phyloP scores from a whole-genome alignment of 2,329 filamentous ascomycete species.

The Aureobasidium zeae region DNA sequence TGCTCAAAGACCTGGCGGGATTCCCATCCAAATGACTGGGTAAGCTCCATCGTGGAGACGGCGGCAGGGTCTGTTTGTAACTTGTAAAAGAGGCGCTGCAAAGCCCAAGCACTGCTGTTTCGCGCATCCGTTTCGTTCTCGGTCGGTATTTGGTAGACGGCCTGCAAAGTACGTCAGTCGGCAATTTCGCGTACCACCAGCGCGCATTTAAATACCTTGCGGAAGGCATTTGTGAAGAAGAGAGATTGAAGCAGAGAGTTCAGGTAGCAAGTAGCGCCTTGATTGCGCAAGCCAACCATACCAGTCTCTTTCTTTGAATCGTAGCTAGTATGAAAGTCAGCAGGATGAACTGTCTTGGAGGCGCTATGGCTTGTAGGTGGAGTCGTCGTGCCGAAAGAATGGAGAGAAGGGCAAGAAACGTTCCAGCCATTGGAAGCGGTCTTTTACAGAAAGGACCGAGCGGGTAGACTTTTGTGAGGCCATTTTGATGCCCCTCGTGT shows the following conservation, averaged over 20 bases:
- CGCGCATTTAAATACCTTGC: slow-evolving; percentile 57
- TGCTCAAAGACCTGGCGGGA: slow-evolving; percentile 97
- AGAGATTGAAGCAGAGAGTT: slow-evolving; percentile 41
- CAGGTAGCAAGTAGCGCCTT: slow-evolving; percentile 62
- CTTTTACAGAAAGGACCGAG: background rate
- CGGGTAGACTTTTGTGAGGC: no score
- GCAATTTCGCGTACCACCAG: background rate
- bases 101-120: slow-evolving; percentile 78
- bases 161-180: slow-evolving; percentile 40
- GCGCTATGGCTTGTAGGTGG: no score
- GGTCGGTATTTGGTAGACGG: slow-evolving; percentile 94
- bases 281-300: slow-evolving; percentile 92
- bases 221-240: slow-evolving; percentile 66
- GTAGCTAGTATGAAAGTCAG: slow-evolving; percentile 41
- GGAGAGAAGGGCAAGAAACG: background rate
- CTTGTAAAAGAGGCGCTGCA: slow-evolving; percentile 91
- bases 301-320: slow-evolving; percentile 99
- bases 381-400: background rate
- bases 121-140: slow-evolving; percentile 68
- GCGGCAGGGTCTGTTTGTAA: slow-evolving; percentile 77
- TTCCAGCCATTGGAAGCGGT: background rate
- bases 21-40: slow-evolving; percentile 96
- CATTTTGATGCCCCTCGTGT: no score
- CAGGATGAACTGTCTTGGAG: no score
- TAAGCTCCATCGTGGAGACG: slow-evolving; percentile 86